Conservation (phyloP, 306 rosid species). For the Ammopiptanthus mongolicus region DNA sequence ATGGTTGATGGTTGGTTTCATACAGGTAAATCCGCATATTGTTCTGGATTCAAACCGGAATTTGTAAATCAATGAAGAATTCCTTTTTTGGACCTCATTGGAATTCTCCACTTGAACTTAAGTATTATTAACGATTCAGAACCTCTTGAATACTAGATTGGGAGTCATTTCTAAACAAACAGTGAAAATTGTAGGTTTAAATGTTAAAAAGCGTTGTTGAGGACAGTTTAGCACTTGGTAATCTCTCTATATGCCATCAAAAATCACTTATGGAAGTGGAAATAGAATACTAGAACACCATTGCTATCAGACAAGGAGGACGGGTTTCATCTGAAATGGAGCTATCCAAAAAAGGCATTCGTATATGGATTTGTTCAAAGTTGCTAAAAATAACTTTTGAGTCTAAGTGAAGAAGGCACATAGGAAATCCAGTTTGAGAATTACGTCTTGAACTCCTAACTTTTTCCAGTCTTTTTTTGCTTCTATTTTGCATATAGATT, state of each 20-base stretch:
- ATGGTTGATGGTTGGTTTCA: conserved; percentile 92
- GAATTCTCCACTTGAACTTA: neutral
- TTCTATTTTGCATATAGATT: neutral
- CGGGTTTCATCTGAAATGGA: neutral
- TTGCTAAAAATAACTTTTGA: neutral
- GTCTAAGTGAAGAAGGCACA: neutral
- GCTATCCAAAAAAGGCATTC: too few relatives aligned
- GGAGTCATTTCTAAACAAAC: neutral
- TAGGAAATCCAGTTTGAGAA: neutral
- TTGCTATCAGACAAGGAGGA: too few relatives aligned
- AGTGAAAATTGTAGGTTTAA: neutral
- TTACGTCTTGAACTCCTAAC: neutral
- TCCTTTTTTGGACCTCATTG: neutral
- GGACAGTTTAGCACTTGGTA: neutral
- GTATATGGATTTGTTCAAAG: neutral
- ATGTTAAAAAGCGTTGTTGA: neutral
- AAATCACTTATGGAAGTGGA: neutral
- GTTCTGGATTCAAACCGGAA: neutral
- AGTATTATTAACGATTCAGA: neutral
- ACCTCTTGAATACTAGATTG: neutral
- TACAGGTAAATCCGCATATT: conserved; percentile 55
- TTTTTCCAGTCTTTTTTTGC: neutral
- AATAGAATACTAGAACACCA: neutral
- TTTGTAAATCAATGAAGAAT: neutral
- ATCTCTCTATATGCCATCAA: neutral